These are phyloP conservation scores for Kluyveromyces siamensis DNA, from an alignment of 805 yeast species.

Conservation along the genomic window DNA sequence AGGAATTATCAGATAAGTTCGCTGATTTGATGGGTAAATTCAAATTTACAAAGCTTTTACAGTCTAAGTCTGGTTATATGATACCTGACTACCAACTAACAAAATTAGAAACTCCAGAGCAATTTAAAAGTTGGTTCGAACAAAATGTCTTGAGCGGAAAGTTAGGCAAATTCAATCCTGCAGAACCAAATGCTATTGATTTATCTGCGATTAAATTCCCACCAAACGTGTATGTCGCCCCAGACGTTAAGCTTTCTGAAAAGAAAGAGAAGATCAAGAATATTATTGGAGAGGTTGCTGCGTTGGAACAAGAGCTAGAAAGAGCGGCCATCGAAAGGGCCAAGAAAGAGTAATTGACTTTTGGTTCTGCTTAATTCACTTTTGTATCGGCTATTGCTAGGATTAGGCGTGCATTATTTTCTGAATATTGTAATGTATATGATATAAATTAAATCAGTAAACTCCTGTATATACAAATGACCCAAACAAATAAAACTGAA, in stretches of 20 bases:
- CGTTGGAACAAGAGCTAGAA: constrained; percentile 20
- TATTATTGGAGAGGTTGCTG: constrained; percentile 38
- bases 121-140: constrained; percentile 21
- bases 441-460: background rate
- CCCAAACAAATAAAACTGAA: background rate
- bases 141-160: constrained; percentile 26
- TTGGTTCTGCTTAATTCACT: background rate
- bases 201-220: constrained; percentile 45
- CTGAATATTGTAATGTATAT: background rate
- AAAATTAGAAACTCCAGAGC: constrained; percentile 21
- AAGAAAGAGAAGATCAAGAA: constrained; percentile 38
- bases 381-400: background rate
- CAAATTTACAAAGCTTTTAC: constrained; percentile 27
- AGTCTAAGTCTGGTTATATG: constrained; percentile 29
- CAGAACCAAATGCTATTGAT: constrained; percentile 68
- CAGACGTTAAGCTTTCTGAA: constrained; percentile 38
- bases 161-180: constrained; percentile 40
- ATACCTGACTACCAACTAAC: constrained; percentile 33
- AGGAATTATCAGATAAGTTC: constrained; percentile 13
- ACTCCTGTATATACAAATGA: background rate
- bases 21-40: constrained; percentile 28
- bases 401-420: background rate
- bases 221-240: constrained; percentile 49
- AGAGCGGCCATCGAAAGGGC: constrained; percentile 19
- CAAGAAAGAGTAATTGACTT: constrained; percentile 2